Conservation (phyloP, 179 eudicot genomes). For the Drosera spatulata region DNA sequence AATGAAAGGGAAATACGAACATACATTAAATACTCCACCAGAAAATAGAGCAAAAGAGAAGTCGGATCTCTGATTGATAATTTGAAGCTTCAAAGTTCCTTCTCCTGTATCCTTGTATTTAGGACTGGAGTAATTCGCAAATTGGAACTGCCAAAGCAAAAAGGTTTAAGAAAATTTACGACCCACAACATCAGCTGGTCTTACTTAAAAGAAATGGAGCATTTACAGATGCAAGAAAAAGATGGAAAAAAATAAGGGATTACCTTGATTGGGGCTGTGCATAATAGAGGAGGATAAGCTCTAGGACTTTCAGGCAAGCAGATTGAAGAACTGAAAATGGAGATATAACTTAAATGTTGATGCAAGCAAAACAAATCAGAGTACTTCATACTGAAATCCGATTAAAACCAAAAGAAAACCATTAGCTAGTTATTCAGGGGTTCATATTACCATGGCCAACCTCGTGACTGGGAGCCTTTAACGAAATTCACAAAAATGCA, state of each 20-base stretch:
- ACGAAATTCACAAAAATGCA: too few relatives aligned
- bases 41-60: constrained; percentile 68
- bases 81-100: constrained; percentile 52
- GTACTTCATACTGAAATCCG: too few relatives aligned
- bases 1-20: constrained; percentile 2
- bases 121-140: constrained; percentile 45
- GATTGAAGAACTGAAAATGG: constrained; percentile 40
- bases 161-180: too few relatives aligned
- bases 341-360: too few relatives aligned
- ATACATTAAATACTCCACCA: constrained; percentile 43
- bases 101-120: constrained; percentile 39
- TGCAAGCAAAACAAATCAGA: too few relatives aligned
- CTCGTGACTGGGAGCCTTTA: too few relatives aligned
- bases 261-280: constrained; percentile 82
- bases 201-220: too few relatives aligned
- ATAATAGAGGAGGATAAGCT: constrained; percentile 40
- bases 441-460: too few relatives aligned
- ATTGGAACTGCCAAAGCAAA: constrained; percentile 48
- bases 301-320: constrained; percentile 45
- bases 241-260: background rate
- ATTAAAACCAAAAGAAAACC: too few relatives aligned
- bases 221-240: background rate
- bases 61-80: constrained; percentile 80
- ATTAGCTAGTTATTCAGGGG: too few relatives aligned
- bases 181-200: too few relatives aligned